A percentile compares a stretch with the other conserved stretches of the same genome.
Conservation (phyloP, 192 early-diverging fungal species). For the Linnemannia hyalina region DNA sequence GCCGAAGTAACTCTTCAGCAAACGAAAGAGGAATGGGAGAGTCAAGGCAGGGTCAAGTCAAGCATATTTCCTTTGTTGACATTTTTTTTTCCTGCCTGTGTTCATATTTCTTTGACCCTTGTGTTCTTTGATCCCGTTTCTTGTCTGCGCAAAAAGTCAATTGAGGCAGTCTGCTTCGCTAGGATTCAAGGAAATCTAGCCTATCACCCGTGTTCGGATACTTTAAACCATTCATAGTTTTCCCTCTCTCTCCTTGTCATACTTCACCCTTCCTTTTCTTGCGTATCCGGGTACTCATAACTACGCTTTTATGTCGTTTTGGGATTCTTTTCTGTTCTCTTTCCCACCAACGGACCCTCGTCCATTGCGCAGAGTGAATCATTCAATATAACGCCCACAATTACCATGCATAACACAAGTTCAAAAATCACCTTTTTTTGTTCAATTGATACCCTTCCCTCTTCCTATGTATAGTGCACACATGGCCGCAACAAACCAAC, state of each 20-base stretch:
- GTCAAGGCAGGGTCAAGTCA: too few relatives aligned
- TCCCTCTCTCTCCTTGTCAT: background rate
- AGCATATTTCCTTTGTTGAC: too few relatives aligned
- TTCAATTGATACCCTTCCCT: background rate
- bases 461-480: background rate
- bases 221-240: too few relatives aligned
- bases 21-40: too few relatives aligned
- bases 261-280: background rate
- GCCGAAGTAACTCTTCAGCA: background rate
- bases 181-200: background rate
- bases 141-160: constrained; percentile 3
- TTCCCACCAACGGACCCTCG: background rate
- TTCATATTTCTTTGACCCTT: too few relatives aligned
- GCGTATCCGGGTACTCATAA: background rate
- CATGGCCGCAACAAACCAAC: background rate
- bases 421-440: background rate
- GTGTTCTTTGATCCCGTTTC: too few relatives aligned
- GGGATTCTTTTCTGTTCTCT: background rate
- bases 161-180: background rate
- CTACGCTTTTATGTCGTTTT: background rate
- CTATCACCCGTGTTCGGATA: background rate
- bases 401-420: background rate
- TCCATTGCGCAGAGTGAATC: too few relatives aligned
- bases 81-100: too few relatives aligned
- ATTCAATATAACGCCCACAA: too few relatives aligned